Evolutionary conservation across 75 land plant genomes (phyloP).

Genomic region (Sequoiadendron giganteum): DNA sequence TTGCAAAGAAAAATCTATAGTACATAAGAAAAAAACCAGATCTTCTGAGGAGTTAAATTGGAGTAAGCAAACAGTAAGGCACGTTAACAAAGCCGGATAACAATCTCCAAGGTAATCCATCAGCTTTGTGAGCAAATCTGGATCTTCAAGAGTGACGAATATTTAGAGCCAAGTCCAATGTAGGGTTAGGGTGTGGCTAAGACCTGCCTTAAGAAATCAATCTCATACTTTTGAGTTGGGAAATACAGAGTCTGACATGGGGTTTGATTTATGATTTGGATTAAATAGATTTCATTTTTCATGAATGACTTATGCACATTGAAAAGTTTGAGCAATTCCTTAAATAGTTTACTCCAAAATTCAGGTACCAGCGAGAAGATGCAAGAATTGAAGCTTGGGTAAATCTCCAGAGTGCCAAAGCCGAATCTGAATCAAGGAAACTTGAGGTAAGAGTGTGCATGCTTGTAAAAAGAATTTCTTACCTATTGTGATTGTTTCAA

Average conservation of each 20-base stretch:
- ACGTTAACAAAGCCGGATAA: neutral
- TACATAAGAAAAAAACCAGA: neutral
- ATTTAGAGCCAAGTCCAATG: neutral
- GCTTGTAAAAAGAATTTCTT: neutral
- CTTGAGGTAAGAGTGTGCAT: conserved; percentile 61
- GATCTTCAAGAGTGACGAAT: neutral
- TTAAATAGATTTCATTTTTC: neutral
- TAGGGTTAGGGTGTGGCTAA: neutral
- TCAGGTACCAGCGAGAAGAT: conserved; percentile 88
- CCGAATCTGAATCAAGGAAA: conserved; percentile 84
- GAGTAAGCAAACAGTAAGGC: neutral
- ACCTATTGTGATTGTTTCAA: neutral
- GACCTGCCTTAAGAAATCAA: neutral
- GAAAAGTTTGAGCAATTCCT: neutral
- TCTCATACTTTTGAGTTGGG: neutral
- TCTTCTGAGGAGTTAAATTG: neutral
- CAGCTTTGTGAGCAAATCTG: neutral
- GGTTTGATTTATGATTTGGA: neutral
- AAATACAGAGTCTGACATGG: neutral
- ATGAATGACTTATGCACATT: neutral
- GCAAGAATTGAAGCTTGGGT: conserved; percentile 91
- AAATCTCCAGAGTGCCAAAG: conserved; percentile 88
- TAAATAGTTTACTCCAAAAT: neutral
- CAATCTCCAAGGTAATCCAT: neutral
- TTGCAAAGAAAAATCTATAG: neutral